Conservation (phyloP, 164 flowering plant species). For the Brasenia schreberi region DNA sequence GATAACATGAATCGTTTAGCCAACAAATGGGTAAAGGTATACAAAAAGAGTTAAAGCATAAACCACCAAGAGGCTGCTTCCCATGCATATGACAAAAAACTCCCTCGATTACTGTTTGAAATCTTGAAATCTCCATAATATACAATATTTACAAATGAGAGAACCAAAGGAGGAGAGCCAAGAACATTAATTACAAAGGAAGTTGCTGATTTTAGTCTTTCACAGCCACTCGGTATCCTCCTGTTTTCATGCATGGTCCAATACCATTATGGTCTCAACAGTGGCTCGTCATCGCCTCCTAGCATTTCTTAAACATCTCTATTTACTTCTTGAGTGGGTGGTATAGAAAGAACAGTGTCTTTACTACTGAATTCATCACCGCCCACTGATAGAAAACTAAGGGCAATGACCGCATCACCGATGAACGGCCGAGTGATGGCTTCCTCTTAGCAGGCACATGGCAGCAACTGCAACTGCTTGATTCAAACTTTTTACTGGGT, state of each 20-base stretch:
- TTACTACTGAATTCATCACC: neutral
- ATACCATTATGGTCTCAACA: neutral
- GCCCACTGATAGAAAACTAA: constrained; percentile 26
- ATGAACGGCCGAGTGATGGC: constrained; percentile 38
- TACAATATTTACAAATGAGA: neutral
- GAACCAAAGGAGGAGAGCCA: too few relatives aligned
- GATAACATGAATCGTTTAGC: too few relatives aligned
- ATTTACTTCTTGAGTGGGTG: neutral
- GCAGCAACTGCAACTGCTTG: constrained; percentile 62
- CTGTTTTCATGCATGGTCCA: neutral
- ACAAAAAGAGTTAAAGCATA: too few relatives aligned
- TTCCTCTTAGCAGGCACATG: constrained; percentile 63
- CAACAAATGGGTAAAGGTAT: too few relatives aligned
- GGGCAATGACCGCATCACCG: constrained; percentile 40
- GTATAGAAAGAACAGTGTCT: neutral
- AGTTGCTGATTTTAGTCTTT: neutral
- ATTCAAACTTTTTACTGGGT: constrained; percentile 36
- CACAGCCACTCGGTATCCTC: neutral
- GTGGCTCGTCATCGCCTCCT: neutral
- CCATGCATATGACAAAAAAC: too few relatives aligned
- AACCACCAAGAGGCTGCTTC: too few relatives aligned
- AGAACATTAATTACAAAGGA: too few relatives aligned
- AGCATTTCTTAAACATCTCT: neutral
- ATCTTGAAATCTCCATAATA: neutral
- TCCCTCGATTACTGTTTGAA: too few relatives aligned